These are phyloP conservation scores for Rhododendron molle DNA, from an alignment of 148 eudicot species.

Conservation along the genomic window DNA sequence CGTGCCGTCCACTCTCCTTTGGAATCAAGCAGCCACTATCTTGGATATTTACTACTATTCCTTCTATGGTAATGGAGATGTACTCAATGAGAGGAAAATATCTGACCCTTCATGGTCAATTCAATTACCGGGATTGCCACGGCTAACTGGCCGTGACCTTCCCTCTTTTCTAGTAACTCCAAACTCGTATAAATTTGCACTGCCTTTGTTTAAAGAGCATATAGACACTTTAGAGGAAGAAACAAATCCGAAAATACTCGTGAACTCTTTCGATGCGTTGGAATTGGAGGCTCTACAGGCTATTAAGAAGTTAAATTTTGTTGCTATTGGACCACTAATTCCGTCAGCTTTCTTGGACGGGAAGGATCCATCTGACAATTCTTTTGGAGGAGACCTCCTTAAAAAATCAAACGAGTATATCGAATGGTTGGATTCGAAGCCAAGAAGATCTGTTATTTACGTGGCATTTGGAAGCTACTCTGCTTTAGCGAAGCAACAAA, in stretches of 20 bases:
- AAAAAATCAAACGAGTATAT: slow-evolving; percentile 22
- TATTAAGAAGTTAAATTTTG: background rate
- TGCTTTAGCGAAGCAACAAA: slow-evolving; percentile 18
- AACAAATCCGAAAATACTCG: background rate
- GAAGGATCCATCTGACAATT: background rate
- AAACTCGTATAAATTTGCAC: background rate
- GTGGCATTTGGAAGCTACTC: slow-evolving; percentile 45
- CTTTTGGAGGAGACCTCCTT: slow-evolving; percentile 12
- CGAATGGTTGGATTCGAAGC: slow-evolving; percentile 36
- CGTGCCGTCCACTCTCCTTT: slow-evolving; percentile 33
- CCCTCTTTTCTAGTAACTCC: background rate
- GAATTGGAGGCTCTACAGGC: background rate
- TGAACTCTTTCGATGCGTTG: background rate
- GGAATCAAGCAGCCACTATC: slow-evolving; percentile 31
- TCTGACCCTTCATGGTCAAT: slow-evolving; percentile 15
- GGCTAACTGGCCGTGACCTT: slow-evolving; percentile 25
- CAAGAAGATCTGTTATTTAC: slow-evolving; percentile 30
- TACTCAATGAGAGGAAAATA: background rate
- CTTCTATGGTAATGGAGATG: slow-evolving; percentile 23
- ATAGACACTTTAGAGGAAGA: background rate
- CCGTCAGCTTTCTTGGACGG: background rate
- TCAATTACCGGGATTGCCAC: slow-evolving; percentile 35
- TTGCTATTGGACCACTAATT: background rate
- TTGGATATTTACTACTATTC: slow-evolving; percentile 34
- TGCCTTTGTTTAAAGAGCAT: background rate